Evolutionary conservation across 2,329 filamentous ascomycete species (phyloP).

Genomic region (Epichloe sp.): DNA sequence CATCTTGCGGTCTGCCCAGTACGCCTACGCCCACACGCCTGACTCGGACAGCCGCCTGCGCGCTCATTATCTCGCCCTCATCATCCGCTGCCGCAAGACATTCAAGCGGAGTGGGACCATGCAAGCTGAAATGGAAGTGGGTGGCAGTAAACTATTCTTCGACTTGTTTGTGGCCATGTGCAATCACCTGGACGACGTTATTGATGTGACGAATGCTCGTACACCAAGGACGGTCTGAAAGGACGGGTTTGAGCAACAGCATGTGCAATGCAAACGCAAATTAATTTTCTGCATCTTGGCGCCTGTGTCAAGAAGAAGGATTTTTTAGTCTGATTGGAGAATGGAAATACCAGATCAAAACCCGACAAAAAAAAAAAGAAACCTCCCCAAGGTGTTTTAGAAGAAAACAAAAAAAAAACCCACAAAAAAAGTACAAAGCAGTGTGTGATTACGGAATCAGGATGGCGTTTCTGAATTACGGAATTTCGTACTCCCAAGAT

Average conservation of each 20-base stretch:
- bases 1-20: slow-evolving; percentile 84
- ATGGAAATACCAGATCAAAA: slow-evolving; percentile 10
- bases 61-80: slow-evolving; percentile 93
- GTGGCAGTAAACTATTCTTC: slow-evolving; percentile 85
- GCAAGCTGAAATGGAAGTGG: slow-evolving; percentile 96
- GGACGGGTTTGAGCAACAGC: slow-evolving; percentile 4
- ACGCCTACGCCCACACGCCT: slow-evolving; percentile 90
- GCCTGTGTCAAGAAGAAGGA: not conserved
- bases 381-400: not conserved
- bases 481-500: slow-evolving; percentile 26
- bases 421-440: slow-evolving; percentile 9
- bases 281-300: slow-evolving; percentile 10
- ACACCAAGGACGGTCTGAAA: slow-evolving; percentile 44
- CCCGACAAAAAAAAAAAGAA: slow-evolving; percentile 9
- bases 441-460: slow-evolving; percentile 8
- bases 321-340: slow-evolving; percentile 1
- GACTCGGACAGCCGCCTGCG: slow-evolving; percentile 85
- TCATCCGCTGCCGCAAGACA: slow-evolving; percentile 92
- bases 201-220: slow-evolving; percentile 63
- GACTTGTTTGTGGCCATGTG: slow-evolving; percentile 97
- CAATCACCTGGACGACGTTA: slow-evolving; percentile 94
- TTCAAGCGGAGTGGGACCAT: slow-evolving; percentile 98
- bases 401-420: slow-evolving; percentile 10
- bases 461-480: slow-evolving; percentile 21
- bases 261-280: slow-evolving; percentile 5